A percentile compares a stretch with the other conserved stretches of the same genome.
Evolutionary conservation across 352 stramenopile genomes (phyloP).

Genomic region (Phytophthora sp.): DNA sequence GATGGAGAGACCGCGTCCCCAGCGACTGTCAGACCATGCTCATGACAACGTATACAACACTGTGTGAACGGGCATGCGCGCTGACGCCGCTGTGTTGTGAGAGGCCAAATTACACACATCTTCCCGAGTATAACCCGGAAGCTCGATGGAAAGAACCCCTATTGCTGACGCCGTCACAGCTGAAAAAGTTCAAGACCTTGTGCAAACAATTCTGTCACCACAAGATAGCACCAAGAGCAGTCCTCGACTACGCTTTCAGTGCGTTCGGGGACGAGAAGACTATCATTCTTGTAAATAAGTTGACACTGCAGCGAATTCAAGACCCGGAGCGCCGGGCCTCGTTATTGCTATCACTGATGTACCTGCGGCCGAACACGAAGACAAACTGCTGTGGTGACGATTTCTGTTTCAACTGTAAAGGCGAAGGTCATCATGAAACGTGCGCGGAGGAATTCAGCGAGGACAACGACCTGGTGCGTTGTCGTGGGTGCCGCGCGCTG

Average conservation of each 20-base stretch:
- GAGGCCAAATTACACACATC: constrained; percentile 42
- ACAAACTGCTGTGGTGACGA: constrained; percentile 45
- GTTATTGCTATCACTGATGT: constrained; percentile 45
- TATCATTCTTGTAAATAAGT: constrained; percentile 8
- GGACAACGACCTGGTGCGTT: constrained; percentile 41
- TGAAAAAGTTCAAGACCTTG: constrained; percentile 12
- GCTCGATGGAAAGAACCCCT: not conserved
- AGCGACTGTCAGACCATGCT: not conserved
- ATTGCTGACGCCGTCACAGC: constrained; percentile 14
- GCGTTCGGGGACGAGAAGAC: constrained; percentile 24
- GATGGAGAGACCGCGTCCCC: constrained; percentile 19
- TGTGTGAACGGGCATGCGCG: constrained; percentile 29
- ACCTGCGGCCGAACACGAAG: constrained; percentile 27
- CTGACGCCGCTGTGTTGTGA: constrained; percentile 41
- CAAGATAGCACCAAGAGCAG: constrained; percentile 12
- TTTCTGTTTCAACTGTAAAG: constrained; percentile 69
- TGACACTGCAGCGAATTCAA: constrained; percentile 25
- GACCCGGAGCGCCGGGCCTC: constrained; percentile 50
- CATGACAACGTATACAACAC: constrained; percentile 16
- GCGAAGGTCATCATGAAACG: constrained; percentile 32
- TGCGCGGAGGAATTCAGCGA: constrained; percentile 31
- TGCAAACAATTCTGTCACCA: constrained; percentile 31
- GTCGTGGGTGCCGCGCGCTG: constrained; percentile 44
- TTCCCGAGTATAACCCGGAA: constrained; percentile 12
- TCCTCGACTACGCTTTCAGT: constrained; percentile 26